Evolutionary conservation across 441 rosid genomes (phyloP), one percentile per base, ranked within the genome.

Genomic region (Syzygium syzygioides): DNA sequence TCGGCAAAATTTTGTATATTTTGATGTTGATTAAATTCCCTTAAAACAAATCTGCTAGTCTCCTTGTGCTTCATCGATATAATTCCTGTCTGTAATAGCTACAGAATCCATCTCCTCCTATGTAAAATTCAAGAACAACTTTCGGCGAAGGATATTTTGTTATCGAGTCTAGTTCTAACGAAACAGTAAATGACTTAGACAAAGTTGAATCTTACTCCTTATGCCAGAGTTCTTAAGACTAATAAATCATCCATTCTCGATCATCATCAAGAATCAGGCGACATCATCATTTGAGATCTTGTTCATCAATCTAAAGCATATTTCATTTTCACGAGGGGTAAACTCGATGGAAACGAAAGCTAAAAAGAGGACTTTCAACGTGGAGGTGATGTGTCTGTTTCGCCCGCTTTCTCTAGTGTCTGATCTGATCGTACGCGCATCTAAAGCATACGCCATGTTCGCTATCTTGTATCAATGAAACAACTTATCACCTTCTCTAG

Each of bases 31-130:
- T 50, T 50, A 50, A 50, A 50, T 50, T 50, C 53, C 13, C 2
- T 50, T 3, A 50, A 50, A 50, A 50, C 53, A 12, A 10, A 50
- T 50, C 53, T 12, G 53, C 14, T 3, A 50, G 53, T 50, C 53
- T 50, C 14, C 14, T 50, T 12, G 4, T 12, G 14, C 53, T 50
- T 50, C 53, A 50, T 50, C 3, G 3, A 50, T 50, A 50, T 50
- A 50, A 50, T 50, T 50, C 7, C 4, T 50, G 2, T 50, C 0
- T 4, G 53, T 1, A 50, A 50, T 50, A 1, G 1, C 4, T 10
- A 50, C 53, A 12, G 4, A 50, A 50, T 4, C 11, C 53, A 3
- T 50, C 53, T 50, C 4, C 53, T 50, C 53, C 14, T 50, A 50
- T 50, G 53, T 6, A 50, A 50, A 50, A 50, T 9, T 0, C 13